phyloP scores from a whole-genome alignment of 2,329 filamentous ascomycete genomes.

The Cytospora piceicola region DNA sequence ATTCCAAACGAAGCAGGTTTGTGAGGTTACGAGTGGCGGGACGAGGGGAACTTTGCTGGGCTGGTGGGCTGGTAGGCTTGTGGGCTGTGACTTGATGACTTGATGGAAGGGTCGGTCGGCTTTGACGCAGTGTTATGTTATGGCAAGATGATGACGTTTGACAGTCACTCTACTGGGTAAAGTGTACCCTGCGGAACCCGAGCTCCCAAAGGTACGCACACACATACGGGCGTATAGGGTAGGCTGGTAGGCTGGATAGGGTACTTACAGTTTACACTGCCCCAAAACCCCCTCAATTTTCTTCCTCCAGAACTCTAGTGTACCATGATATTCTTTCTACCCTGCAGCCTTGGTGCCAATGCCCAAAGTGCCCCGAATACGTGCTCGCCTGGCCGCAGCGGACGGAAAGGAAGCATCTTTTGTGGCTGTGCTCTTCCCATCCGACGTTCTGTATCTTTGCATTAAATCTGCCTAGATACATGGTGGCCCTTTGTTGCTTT shows the following conservation, averaged over 20 bases:
- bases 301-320: no score
- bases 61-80: background rate
- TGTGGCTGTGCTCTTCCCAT: conserved; percentile 17
- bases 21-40: conserved; percentile 2
- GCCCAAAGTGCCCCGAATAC: background rate
- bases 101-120: background rate
- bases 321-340: no score
- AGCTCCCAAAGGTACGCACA: background rate
- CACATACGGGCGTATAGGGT: no score
- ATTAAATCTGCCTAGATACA: no score
- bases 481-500: background rate
- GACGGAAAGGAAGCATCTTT: background rate
- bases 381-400: no score
- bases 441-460: background rate
- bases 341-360: conserved; percentile 4
- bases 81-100: background rate
- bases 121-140: no score
- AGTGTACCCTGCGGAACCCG: background rate
- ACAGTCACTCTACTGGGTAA: no score
- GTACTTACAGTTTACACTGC: no score
- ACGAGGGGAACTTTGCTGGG: no score
- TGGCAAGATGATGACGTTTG: conserved; percentile 1
- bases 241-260: no score
- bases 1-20: background rate
- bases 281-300: no score